Evolutionary conservation across 1,284 basidiomycete genomes (phyloP).

Genomic region (Takashimella koratensis): DNA sequence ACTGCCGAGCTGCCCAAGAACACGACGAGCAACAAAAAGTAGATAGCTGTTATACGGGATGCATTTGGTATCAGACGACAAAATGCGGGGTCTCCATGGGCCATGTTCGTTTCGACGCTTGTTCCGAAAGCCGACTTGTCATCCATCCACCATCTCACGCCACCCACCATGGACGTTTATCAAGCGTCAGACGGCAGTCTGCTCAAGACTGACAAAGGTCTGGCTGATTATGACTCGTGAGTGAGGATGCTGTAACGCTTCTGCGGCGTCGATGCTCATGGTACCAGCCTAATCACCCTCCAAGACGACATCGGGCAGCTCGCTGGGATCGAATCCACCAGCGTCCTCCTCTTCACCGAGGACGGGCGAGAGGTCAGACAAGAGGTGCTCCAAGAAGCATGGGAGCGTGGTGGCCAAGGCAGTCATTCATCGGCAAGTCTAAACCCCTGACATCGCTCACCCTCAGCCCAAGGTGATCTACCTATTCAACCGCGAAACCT

Average conservation of each 20-base stretch:
- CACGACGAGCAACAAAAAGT: conserved; percentile 38
- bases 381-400: conserved; percentile 34
- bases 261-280: not conserved
- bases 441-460: not conserved
- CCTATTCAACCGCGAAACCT: conserved; percentile 44
- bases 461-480: conserved; percentile 21
- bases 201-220: conserved; percentile 22
- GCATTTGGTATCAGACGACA: too few species aligned
- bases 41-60: too few species aligned
- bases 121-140: not conserved
- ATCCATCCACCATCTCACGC: not conserved
- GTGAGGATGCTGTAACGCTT: conserved; percentile 5
- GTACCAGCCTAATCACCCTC: not conserved
- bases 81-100: not conserved
- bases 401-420: conserved; percentile 38
- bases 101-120: too few species aligned
- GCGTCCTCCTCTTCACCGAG: conserved; percentile 43
- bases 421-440: conserved; percentile 20
- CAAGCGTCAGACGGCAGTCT: conserved; percentile 40
- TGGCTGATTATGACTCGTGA: conserved; percentile 38
- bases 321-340: conserved; percentile 25
- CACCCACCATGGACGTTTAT: conserved; percentile 38
- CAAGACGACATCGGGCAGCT: conserved; percentile 3
- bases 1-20: conserved; percentile 45
- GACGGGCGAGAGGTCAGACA: conserved; percentile 40